Percentiles rank a stretch among this genome's conserved stretches.
Conservation (phyloP, 352 stramenopile species). For the Pythium rishiriense region DNA sequence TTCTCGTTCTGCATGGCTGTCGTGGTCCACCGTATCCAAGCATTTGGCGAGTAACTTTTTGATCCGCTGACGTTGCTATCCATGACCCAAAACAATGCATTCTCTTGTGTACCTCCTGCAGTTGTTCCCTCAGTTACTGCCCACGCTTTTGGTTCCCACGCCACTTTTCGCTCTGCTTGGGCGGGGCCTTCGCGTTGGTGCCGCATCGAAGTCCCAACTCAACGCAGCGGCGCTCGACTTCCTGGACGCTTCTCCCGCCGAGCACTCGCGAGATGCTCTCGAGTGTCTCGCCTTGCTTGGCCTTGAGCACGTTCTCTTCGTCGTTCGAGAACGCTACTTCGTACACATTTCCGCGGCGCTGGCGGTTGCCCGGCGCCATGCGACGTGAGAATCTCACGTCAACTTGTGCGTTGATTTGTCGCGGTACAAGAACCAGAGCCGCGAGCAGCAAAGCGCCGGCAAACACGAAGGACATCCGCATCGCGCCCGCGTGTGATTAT, state of each 20-base stretch:
- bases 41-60: slow-evolving; percentile 44
- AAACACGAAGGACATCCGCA: not conserved
- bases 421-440: not conserved
- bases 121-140: too few relatives aligned
- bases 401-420: not conserved
- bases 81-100: too few relatives aligned
- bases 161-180: slow-evolving; percentile 53
- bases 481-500: not conserved
- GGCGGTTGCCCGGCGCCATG: not conserved
- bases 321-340: slow-evolving; percentile 47
- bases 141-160: slow-evolving; percentile 1
- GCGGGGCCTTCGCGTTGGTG: slow-evolving; percentile 26
- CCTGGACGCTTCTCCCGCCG: slow-evolving; percentile 31
- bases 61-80: too few relatives aligned
- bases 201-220: slow-evolving; percentile 58
- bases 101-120: too few relatives aligned
- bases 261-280: slow-evolving; percentile 40
- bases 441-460: not conserved
- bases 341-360: slow-evolving; percentile 12
- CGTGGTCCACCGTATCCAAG: slow-evolving; percentile 48
- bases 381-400: slow-evolving; percentile 11
- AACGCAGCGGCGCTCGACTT: slow-evolving; percentile 55
- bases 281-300: slow-evolving; percentile 40
- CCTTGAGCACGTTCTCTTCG: slow-evolving; percentile 52
- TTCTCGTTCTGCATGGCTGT: slow-evolving; percentile 45